Conservation (phyloP, 352 stramenopile species). For the Blastocystis sp. region DNA sequence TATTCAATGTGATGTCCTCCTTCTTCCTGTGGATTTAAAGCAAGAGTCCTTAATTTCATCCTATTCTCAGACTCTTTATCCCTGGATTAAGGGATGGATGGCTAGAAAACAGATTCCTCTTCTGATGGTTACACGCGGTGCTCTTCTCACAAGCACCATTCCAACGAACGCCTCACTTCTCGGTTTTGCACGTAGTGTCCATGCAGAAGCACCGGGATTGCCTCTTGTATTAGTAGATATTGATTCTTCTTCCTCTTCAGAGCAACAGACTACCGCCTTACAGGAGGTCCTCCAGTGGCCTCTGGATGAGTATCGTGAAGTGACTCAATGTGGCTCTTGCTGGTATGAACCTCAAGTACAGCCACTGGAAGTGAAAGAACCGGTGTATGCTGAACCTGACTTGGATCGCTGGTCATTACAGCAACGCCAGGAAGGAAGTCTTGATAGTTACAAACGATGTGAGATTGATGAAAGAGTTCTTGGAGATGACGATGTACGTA, state of each 20-base stretch:
- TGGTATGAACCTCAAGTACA: conserved; percentile 47
- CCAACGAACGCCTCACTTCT: conserved; percentile 32
- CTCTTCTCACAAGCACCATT: background rate
- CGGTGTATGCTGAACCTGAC: background rate
- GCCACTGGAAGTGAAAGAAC: background rate
- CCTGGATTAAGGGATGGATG: background rate
- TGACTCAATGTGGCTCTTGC: background rate
- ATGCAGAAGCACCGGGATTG: conserved; percentile 12
- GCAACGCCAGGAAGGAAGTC: conserved; percentile 5
- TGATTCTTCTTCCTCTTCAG: background rate
- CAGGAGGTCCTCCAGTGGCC: background rate
- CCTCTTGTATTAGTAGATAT: conserved; percentile 3
- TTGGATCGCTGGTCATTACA: background rate
- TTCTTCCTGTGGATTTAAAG: background rate
- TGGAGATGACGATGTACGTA: conserved; percentile 40
- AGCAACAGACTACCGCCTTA: background rate
- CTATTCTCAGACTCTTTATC: conserved; percentile 4
- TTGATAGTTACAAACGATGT: conserved; percentile 36
- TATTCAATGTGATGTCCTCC: background rate
- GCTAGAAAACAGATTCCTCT: background rate
- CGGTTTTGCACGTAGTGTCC: conserved; percentile 15
- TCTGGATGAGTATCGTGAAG: background rate
- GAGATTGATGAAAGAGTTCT: background rate
- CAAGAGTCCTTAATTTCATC: background rate
- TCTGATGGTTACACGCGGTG: conserved; percentile 10